These are phyloP conservation scores for Wickerhamiella infanticola DNA, from an alignment of 1,139 yeast genomes.

Conservation along the genomic window DNA sequence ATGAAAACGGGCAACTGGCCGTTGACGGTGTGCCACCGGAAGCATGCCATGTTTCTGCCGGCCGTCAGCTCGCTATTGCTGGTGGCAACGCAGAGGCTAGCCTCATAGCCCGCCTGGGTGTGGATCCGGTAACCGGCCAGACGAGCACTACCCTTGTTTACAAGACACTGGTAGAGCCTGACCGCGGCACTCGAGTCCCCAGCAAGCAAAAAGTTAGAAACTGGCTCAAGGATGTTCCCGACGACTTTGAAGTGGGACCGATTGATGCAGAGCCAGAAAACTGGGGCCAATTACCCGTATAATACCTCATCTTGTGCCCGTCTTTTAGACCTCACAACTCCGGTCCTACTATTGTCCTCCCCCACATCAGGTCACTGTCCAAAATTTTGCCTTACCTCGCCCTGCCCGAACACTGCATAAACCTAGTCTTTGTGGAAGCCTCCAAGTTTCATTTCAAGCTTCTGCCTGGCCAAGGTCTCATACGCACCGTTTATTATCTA, in stretches of 20 bases:
- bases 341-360: too few species aligned
- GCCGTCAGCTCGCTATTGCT: background rate
- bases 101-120: background rate
- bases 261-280: background rate
- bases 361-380: too few species aligned
- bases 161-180: constrained; percentile 1
- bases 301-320: too few species aligned
- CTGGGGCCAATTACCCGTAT: background rate
- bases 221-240: constrained; percentile 2
- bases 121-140: background rate
- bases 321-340: too few species aligned
- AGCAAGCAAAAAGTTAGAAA: background rate
- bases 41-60: background rate
- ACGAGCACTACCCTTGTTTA: background rate
- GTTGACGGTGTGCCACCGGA: background rate
- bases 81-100: background rate
- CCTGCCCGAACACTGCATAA: too few species aligned
- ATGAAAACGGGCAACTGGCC: background rate
- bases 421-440: too few species aligned
- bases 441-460: too few species aligned
- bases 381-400: too few species aligned
- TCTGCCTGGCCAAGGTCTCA: too few species aligned
- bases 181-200: background rate
- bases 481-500: too few species aligned
- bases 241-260: constrained; percentile 1